These are phyloP conservation scores for Epichloe uncinata DNA, from an alignment of 2,329 filamentous ascomycete species.

Conservation along the genomic window DNA sequence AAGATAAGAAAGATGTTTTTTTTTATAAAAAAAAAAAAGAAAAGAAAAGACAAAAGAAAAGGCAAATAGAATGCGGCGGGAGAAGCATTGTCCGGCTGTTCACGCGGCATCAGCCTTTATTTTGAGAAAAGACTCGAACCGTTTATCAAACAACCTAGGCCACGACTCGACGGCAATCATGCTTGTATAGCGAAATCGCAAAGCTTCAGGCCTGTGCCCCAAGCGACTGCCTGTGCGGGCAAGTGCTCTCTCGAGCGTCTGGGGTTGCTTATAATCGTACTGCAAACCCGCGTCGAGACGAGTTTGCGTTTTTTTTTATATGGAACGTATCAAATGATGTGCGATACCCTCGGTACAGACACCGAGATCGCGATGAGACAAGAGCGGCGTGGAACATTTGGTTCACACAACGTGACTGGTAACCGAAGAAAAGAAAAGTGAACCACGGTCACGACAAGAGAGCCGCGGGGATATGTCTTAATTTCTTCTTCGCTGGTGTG, in stretches of 20 bases:
- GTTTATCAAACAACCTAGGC: no score
- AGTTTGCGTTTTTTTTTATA: background rate
- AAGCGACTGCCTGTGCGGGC: no score
- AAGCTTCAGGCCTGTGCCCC: no score
- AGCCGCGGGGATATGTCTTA: background rate
- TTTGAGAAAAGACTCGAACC: no score
- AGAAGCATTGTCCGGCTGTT: background rate
- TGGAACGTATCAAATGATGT: constrained; percentile 2
- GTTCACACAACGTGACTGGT: background rate
- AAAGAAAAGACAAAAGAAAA: background rate
- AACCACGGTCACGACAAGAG: background rate
- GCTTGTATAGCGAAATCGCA: no score
- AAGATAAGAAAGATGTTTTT: background rate
- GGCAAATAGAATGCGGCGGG: background rate
- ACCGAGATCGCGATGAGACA: background rate
- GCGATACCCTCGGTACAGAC: background rate
- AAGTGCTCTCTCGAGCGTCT: no score
- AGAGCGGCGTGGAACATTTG: background rate
- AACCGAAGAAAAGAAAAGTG: background rate
- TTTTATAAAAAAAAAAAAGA: background rate
- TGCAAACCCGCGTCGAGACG: background rate
- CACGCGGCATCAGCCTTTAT: no score
- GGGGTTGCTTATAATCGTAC: background rate
- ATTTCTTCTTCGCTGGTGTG: constrained; percentile 19
- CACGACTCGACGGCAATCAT: no score